Evolutionary conservation across 2,329 filamentous ascomycete species (phyloP).

Genomic region (Trichoderma sp.): DNA sequence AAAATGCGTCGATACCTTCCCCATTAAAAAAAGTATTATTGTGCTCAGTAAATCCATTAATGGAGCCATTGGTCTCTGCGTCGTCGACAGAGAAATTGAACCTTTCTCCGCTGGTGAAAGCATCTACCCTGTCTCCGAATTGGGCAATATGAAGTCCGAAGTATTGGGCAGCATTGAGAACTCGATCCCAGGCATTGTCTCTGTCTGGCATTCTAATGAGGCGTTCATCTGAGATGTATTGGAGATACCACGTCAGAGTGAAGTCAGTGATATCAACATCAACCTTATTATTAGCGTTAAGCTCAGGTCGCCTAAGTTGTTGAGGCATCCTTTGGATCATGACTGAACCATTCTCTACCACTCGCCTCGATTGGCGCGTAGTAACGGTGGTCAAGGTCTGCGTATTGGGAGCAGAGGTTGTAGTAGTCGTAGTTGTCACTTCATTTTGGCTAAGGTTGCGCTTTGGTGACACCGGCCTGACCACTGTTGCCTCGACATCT

Average conservation of each 20-base stretch:
- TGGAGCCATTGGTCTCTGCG: background rate
- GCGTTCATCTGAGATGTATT: constrained; percentile 42
- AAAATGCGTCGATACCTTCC: background rate
- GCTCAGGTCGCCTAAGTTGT: background rate
- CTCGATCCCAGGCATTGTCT: constrained; percentile 45
- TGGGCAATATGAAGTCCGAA: constrained; percentile 43
- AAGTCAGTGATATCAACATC: background rate
- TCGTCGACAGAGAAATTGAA: background rate
- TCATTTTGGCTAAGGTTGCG: background rate
- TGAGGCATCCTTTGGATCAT: background rate
- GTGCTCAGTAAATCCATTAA: background rate
- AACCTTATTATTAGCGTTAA: background rate
- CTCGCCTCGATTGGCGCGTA: background rate
- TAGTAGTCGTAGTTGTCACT: background rate
- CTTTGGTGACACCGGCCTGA: background rate
- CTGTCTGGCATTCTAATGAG: constrained; percentile 43
- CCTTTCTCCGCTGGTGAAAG: constrained; percentile 26
- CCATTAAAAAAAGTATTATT: background rate
- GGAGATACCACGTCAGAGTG: constrained; percentile 31
- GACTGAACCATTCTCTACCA: background rate
- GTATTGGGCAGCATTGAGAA: constrained; percentile 43
- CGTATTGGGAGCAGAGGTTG: background rate
- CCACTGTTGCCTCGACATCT: background rate
- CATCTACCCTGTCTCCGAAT: constrained; percentile 38
- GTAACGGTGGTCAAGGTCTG: background rate